Conservation (phyloP, 1,139 yeast genomes). For the Dujonia santamariae region DNA sequence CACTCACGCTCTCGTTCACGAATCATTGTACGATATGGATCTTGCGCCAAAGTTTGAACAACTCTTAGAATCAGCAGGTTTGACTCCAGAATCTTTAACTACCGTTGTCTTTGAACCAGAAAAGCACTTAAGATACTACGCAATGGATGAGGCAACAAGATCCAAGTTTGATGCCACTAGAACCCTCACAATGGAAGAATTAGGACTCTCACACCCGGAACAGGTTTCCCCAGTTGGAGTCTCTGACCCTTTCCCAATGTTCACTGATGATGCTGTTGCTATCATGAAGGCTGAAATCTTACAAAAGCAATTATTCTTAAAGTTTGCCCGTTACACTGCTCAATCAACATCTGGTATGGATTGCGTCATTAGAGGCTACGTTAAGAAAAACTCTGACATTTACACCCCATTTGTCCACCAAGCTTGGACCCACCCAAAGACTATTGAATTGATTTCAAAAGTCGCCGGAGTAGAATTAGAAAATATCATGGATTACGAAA, state of each 20-base stretch:
- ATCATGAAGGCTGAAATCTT: conserved; percentile 54
- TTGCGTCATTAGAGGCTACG: conserved; percentile 48
- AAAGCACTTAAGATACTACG: conserved; percentile 40
- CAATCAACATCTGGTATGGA: conserved; percentile 46
- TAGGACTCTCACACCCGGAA: conserved; percentile 33
- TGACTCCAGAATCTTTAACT: conserved; percentile 1
- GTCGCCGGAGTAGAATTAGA: conserved; percentile 58
- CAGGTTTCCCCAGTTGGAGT: conserved; percentile 52
- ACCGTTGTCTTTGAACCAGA: conserved; percentile 35
- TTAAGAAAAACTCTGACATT: conserved; percentile 25
- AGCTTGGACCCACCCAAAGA: conserved; percentile 58
- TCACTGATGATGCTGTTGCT: conserved; percentile 53
- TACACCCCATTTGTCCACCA: conserved; percentile 43
- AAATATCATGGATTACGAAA: conserved; percentile 51
- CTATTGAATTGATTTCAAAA: conserved; percentile 43
- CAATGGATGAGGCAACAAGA: conserved; percentile 21
- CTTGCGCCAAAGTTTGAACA: conserved; percentile 19
- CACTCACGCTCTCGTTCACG: conserved; percentile 8
- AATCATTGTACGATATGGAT: conserved; percentile 14
- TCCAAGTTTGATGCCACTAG: conserved; percentile 31
- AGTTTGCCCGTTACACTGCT: conserved; percentile 39
- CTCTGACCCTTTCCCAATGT: conserved; percentile 54
- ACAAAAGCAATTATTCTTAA: conserved; percentile 38
- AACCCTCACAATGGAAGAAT: conserved; percentile 46
- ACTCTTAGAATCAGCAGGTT: conserved; percentile 11